Percentiles rank a stretch among this genome's conserved stretches.
Evolutionary conservation across 1,139 yeast genomes (phyloP).

Genomic region (Candida sojae): DNA sequence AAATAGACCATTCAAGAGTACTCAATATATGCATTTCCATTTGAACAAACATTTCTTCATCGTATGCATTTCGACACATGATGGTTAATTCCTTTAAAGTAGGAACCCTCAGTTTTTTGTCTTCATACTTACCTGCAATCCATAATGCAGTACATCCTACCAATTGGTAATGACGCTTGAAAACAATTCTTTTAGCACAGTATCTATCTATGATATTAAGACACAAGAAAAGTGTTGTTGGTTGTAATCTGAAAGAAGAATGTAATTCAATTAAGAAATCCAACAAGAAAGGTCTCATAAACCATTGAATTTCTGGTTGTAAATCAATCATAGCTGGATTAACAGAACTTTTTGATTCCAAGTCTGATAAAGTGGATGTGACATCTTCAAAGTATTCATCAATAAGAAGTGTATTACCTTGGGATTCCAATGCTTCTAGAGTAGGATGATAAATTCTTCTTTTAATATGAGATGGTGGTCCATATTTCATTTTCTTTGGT

Average conservation of each 20-base stretch:
- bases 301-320: slow-evolving; percentile 93
- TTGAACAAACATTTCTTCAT: slow-evolving; percentile 86
- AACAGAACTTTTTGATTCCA: slow-evolving; percentile 33
- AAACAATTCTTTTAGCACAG: slow-evolving; percentile 88
- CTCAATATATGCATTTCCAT: slow-evolving; percentile 90
- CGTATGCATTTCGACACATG: slow-evolving; percentile 85
- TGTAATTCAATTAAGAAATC: slow-evolving; percentile 86
- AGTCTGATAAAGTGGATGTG: slow-evolving; percentile 26
- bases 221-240: slow-evolving; percentile 79
- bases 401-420: slow-evolving; percentile 41
- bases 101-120: slow-evolving; percentile 82
- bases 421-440: slow-evolving; percentile 50
- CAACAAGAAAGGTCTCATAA: slow-evolving; percentile 84
- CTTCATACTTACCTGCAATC: slow-evolving; percentile 94
- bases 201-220: slow-evolving; percentile 86
- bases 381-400: slow-evolving; percentile 43
- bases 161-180: slow-evolving; percentile 86
- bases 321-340: slow-evolving; percentile 76
- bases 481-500: slow-evolving; percentile 24
- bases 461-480: slow-evolving; percentile 46
- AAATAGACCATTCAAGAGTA: slow-evolving; percentile 82
- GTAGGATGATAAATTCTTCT: slow-evolving; percentile 41
- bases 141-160: slow-evolving; percentile 93
- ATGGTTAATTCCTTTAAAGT: slow-evolving; percentile 73
- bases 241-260: slow-evolving; percentile 69